A percentile compares a stretch with the other conserved stretches of the same genome.
phyloP scores from a whole-genome alignment of 352 stramenopile genomes.

The Pythium graminicola region DNA sequence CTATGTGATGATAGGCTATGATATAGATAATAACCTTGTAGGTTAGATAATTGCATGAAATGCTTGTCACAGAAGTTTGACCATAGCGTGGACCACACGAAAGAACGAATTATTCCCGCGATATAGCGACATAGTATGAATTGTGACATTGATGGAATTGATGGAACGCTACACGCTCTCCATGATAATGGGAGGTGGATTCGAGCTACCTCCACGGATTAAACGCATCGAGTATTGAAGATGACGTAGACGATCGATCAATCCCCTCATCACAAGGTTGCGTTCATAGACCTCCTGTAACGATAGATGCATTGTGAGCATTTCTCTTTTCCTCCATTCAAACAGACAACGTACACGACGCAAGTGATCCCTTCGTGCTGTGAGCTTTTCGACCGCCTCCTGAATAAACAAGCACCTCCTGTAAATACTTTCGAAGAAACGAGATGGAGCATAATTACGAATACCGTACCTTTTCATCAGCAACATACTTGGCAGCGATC shows the following conservation, averaged over 20 bases:
- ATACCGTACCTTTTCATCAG: constrained; percentile 16
- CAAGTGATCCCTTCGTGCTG: constrained; percentile 60
- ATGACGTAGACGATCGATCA: constrained; percentile 72
- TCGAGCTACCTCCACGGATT: constrained; percentile 59
- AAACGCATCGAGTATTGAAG: constrained; percentile 72
- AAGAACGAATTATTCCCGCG: constrained; percentile 3
- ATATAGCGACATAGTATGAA: not conserved
- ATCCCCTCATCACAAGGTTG: constrained; percentile 80
- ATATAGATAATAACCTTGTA: too few species aligned
- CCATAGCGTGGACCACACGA: constrained; percentile 17
- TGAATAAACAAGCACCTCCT: not conserved
- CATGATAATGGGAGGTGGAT: constrained; percentile 59
- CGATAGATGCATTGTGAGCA: not conserved
- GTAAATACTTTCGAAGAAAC: not conserved
- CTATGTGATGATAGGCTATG: too few species aligned
- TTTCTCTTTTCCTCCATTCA: not conserved
- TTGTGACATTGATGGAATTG: constrained; percentile 8
- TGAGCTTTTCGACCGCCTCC: constrained; percentile 46
- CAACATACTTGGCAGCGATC: constrained; percentile 9
- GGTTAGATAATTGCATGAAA: too few species aligned
- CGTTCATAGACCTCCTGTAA: constrained; percentile 74
- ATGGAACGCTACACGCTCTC: constrained; percentile 49
- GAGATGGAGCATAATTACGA: not conserved
- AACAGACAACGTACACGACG: constrained; percentile 36
- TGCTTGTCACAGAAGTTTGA: too few species aligned